These are phyloP conservation scores for Dionaea muscipula DNA, from an alignment of 179 eudicot genomes.

Conservation along the genomic window DNA sequence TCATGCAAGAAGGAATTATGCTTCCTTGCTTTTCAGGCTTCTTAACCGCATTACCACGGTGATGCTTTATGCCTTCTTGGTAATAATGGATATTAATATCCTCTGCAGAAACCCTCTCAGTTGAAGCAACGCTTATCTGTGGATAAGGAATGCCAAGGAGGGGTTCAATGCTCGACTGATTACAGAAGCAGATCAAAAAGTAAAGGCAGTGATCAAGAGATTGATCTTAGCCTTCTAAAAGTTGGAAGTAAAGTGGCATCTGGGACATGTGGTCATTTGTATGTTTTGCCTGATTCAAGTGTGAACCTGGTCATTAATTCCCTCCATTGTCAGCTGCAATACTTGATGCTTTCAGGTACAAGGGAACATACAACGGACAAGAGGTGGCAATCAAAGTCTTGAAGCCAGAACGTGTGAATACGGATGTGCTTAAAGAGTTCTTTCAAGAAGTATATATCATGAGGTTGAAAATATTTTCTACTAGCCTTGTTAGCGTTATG, in stretches of 20 bases:
- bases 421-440: conserved; percentile 53
- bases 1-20: no score
- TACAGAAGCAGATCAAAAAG: conserved; percentile 26
- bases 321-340: background rate
- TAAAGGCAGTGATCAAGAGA: conserved; percentile 42
- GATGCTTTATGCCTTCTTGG: background rate
- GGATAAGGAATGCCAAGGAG: conserved; percentile 15
- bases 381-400: conserved; percentile 77
- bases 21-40: no score
- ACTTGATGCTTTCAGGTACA: conserved; percentile 36
- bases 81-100: background rate
- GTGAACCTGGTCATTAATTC: background rate
- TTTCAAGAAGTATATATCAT: conserved; percentile 69
- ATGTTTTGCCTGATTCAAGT: conserved; percentile 17
- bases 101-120: conserved; percentile 35
- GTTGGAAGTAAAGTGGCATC: conserved; percentile 44
- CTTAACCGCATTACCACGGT: no score
- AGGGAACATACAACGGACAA: conserved; percentile 46
- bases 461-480: conserved; percentile 34
- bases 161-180: conserved; percentile 12
- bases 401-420: conserved; percentile 34
- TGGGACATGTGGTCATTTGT: conserved; percentile 63
- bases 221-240: conserved; percentile 44
- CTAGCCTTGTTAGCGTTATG: background rate
- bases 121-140: conserved; percentile 17